phyloP scores from a whole-genome alignment of 441 rosid genomes.

The Euphorbia celastroides region DNA sequence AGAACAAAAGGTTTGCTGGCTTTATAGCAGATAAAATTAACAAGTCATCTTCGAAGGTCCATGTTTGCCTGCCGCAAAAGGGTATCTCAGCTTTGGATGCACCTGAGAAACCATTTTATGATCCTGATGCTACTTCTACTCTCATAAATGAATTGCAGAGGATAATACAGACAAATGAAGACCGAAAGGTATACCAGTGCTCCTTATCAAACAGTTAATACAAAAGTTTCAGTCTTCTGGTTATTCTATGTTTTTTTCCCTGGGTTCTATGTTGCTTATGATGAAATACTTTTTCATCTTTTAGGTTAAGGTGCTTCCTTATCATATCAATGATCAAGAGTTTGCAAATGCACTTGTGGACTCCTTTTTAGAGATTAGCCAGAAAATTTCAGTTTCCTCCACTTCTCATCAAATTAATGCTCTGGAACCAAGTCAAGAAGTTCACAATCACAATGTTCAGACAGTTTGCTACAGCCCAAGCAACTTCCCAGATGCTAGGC shows the following conservation, averaged over 20 bases:
- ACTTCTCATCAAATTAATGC: slow-evolving; percentile 24
- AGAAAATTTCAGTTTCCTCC: slow-evolving; percentile 22
- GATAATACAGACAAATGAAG: slow-evolving; percentile 52
- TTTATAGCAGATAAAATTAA: slow-evolving; percentile 81
- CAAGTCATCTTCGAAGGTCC: slow-evolving; percentile 55
- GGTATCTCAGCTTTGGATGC: slow-evolving; percentile 90
- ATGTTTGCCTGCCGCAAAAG: slow-evolving; percentile 68
- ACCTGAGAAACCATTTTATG: slow-evolving; percentile 70
- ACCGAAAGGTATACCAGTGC: slow-evolving; percentile 48
- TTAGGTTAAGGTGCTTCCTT: slow-evolving; percentile 58
- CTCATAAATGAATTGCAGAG: slow-evolving; percentile 56
- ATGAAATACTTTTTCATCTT: slow-evolving; percentile 18
- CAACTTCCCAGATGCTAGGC: slow-evolving; percentile 73
- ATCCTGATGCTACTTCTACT: slow-evolving; percentile 63
- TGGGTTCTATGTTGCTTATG: slow-evolving; percentile 9
- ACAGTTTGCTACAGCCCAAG: slow-evolving; percentile 49
- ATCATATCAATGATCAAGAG: slow-evolving; percentile 76
- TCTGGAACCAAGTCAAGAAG: slow-evolving; percentile 26
- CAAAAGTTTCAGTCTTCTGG: slow-evolving; percentile 1
- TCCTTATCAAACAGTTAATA: slow-evolving; percentile 12
- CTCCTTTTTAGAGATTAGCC: slow-evolving; percentile 62
- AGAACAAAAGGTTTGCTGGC: slow-evolving; percentile 64
- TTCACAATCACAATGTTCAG: slow-evolving; percentile 27
- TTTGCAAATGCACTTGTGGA: slow-evolving; percentile 77
- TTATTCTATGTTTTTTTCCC: not conserved